These are phyloP conservation scores for Fusarium sp. DNA, from an alignment of 2,329 filamentous ascomycete species.

Conservation along the genomic window DNA sequence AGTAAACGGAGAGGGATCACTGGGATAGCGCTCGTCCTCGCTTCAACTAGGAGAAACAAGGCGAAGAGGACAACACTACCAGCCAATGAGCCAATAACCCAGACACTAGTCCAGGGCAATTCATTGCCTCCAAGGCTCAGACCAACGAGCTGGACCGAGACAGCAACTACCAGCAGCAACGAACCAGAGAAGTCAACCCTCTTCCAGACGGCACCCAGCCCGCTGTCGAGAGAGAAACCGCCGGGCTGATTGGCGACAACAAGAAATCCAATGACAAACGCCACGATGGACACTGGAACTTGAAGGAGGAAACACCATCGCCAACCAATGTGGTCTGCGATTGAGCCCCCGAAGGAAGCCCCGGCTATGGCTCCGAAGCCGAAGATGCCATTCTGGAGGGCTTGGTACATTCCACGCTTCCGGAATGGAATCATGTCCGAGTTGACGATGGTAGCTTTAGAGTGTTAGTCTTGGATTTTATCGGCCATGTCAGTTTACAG, in stretches of 20 bases:
- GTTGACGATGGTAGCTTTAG: constrained; percentile 63
- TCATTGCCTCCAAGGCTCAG: constrained; percentile 67
- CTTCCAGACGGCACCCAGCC: constrained; percentile 57
- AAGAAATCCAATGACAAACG: constrained; percentile 62
- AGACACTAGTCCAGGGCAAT: constrained; percentile 61
- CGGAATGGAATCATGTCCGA: constrained; percentile 71
- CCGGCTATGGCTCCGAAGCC: constrained; percentile 72
- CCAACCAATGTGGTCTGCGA: constrained; percentile 75
- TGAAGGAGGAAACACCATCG: constrained; percentile 74
- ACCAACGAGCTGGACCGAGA: constrained; percentile 67
- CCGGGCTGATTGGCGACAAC: constrained; percentile 60
- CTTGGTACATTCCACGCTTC: constrained; percentile 67
- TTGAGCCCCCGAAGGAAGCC: constrained; percentile 71
- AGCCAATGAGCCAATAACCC: constrained; percentile 58
- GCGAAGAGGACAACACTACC: constrained; percentile 55
- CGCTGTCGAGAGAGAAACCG: constrained; percentile 41
- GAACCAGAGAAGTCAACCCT: constrained; percentile 69
- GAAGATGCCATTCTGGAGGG: constrained; percentile 69
- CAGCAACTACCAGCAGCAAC: constrained; percentile 64
- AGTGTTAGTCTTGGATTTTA: not conserved
- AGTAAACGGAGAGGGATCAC: constrained; percentile 68
- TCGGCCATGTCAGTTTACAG: not conserved
- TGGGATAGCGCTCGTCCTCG: constrained; percentile 60
- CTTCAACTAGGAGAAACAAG: constrained; percentile 60
- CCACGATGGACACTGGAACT: constrained; percentile 67